Evolutionary conservation across 495 filamentous ascomycete species (phyloP), one percentile per base, ranked within the genome.

Genomic region (Aspergillus bridgeri): DNA sequence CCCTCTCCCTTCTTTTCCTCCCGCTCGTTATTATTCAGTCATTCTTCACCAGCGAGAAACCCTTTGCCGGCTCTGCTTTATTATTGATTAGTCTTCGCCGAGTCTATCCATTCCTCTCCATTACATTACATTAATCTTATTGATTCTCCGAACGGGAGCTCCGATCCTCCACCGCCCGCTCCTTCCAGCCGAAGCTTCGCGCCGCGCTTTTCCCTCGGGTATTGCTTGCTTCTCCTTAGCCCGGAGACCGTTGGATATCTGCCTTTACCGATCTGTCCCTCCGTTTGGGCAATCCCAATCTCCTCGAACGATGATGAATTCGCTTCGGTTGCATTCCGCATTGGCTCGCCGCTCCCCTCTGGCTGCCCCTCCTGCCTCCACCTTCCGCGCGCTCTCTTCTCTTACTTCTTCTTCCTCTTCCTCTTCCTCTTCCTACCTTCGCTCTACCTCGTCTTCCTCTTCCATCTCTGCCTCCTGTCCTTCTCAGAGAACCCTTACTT

Each of bases 281-380:
- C 64, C 64, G 58, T 44, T 46, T 61, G 58, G 25, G 43, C 51
- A 53, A 50, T 46, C 18, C n/a, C 29, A 51, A 51, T 51, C 53
- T 42, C 33, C 51, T 47, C 58, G 20, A 33, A 57, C 48, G 53
- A 72, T 58, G 53, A 75, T 75, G 69, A 69, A 68, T 60, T 61
- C 72, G 22, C 67, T 71, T 68, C 74, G 74, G 69, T 68, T 71
- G 68, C 71, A 63, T 70, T 75, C 74, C 74, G 71, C 74, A 64
- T 68, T 72, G 63, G 73, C 73, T 64, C 70, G 70, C 60, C 73
- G 70, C 60, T 62, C 71, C 69, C 71, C 73, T 68, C 62, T 65
- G 49, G 52, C 64, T 61, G 67, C 68, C 66, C 69, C 70, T 69
- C 67, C 69, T 67, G 60, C 60, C 65, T 60, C 60, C 52, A 60